phyloP scores from a whole-genome alignment of 352 stramenopile species.

The Nothophytophthora sp. region DNA sequence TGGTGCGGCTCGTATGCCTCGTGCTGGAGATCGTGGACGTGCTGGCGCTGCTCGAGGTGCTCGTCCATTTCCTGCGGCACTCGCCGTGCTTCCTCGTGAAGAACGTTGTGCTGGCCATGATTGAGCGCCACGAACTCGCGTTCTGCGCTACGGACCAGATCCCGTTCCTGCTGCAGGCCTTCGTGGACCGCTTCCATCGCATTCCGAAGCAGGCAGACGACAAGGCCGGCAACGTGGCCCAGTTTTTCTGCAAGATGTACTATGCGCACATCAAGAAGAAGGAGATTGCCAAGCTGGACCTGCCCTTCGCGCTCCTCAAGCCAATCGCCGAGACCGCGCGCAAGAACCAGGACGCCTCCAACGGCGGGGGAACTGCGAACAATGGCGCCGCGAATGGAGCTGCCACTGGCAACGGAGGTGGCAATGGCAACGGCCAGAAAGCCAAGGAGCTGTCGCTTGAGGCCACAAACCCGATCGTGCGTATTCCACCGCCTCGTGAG shows the following conservation, averaged over 20 bases:
- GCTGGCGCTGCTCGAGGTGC: constrained; percentile 75
- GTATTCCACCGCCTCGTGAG: constrained; percentile 72
- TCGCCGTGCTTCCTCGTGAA: constrained; percentile 82
- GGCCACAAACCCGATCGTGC: constrained; percentile 69
- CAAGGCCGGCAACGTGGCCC: constrained; percentile 65
- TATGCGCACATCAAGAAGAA: constrained; percentile 84
- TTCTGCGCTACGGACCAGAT: constrained; percentile 87
- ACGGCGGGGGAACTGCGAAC: constrained; percentile 21
- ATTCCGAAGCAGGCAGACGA: constrained; percentile 73
- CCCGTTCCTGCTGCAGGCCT: constrained; percentile 75
- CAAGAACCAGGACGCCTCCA: constrained; percentile 73
- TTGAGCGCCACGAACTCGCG: constrained; percentile 83
- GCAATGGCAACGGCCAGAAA: constrained; percentile 51
- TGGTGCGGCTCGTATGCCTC: constrained; percentile 79
- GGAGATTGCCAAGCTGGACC: constrained; percentile 76
- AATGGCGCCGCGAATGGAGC: constrained; percentile 17
- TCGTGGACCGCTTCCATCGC: constrained; percentile 80
- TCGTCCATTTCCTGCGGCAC: constrained; percentile 77
- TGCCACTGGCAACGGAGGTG: constrained; percentile 21
- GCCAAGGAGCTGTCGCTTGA: constrained; percentile 76
- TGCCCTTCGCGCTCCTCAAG: constrained; percentile 69
- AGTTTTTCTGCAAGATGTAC: constrained; percentile 88
- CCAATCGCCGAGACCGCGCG: constrained; percentile 77
- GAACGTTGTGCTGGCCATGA: constrained; percentile 79
- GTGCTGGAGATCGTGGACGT: constrained; percentile 85